Evolutionary conservation across 768 basidiomycete species (phyloP).

Genomic region (Mycena pura): DNA sequence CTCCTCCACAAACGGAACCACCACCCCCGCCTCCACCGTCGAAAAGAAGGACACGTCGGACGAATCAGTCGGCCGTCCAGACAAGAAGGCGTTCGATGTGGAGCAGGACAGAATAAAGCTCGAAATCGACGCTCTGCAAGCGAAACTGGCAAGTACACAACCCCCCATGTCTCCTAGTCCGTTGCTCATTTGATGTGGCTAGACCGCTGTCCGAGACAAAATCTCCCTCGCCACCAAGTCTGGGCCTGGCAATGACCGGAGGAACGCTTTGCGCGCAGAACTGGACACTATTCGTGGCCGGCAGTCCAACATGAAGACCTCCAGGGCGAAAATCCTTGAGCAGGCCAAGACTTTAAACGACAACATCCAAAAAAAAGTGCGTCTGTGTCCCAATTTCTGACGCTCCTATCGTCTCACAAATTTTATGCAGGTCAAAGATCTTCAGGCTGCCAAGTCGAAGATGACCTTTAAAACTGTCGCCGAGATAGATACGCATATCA

Average conservation of each 20-base stretch:
- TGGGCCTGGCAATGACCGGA: conserved; percentile 72
- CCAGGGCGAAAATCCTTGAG: conserved; percentile 74
- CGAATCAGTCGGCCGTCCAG: conserved; percentile 65
- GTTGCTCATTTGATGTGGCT: conserved; percentile 16
- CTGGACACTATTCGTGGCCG: conserved; percentile 78
- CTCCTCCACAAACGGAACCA: conserved; percentile 53
- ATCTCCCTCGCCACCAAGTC: conserved; percentile 68
- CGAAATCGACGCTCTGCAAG: conserved; percentile 85
- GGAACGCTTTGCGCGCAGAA: conserved; percentile 76
- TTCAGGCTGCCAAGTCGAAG: conserved; percentile 83
- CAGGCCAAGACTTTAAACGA: conserved; percentile 85
- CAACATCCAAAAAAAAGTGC: conserved; percentile 80
- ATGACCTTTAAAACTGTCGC: conserved; percentile 78
- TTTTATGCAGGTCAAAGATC: conserved; percentile 74
- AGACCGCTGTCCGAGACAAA: conserved; percentile 80
- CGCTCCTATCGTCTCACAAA: neutral
- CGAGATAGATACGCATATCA: conserved; percentile 88
- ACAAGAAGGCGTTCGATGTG: conserved; percentile 82
- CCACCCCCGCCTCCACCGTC: conserved; percentile 51
- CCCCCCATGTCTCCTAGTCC: conserved; percentile 9
- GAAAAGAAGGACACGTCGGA: conserved; percentile 55
- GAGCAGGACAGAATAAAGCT: conserved; percentile 85
- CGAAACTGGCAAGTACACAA: conserved; percentile 75
- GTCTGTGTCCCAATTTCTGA: neutral
- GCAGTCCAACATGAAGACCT: conserved; percentile 79